Conservation (phyloP, 148 eudicot genomes). For the Nyssa sinensis region DNA sequence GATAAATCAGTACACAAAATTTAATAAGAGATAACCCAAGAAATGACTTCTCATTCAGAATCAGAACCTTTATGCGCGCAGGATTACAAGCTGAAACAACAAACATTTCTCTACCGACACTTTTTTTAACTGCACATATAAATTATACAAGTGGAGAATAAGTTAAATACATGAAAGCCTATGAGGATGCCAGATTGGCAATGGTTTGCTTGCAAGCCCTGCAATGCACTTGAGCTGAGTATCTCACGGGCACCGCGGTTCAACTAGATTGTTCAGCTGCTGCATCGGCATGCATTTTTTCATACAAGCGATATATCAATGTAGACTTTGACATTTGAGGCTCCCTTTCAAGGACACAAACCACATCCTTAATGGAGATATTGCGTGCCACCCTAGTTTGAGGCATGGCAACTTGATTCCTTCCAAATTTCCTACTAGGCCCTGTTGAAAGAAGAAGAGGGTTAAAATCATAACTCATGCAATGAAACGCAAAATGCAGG, state of each 20-base stretch:
- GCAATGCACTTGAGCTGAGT: not conserved
- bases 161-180: not conserved
- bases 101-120: too few species aligned
- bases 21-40: too few species aligned
- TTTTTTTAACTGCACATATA: not conserved
- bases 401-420: slow-evolving; percentile 35
- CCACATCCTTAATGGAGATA: slow-evolving; percentile 74
- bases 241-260: not conserved
- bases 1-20: too few species aligned
- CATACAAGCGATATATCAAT: slow-evolving; percentile 64
- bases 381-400: slow-evolving; percentile 39
- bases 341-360: slow-evolving; percentile 79
- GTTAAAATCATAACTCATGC: not conserved
- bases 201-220: not conserved
- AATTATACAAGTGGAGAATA: not conserved
- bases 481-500: not conserved
- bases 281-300: slow-evolving; percentile 28
- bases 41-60: too few species aligned
- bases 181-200: too few species aligned
- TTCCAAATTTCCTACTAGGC: slow-evolving; percentile 33
- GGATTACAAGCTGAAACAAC: too few species aligned
- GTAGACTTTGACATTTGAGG: slow-evolving; percentile 79
- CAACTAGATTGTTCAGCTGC: not conserved
- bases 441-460: slow-evolving; percentile 32
- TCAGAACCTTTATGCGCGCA: too few species aligned